Conservation (phyloP, 1,139 yeast species). For the Yamadazyma triangularis region DNA sequence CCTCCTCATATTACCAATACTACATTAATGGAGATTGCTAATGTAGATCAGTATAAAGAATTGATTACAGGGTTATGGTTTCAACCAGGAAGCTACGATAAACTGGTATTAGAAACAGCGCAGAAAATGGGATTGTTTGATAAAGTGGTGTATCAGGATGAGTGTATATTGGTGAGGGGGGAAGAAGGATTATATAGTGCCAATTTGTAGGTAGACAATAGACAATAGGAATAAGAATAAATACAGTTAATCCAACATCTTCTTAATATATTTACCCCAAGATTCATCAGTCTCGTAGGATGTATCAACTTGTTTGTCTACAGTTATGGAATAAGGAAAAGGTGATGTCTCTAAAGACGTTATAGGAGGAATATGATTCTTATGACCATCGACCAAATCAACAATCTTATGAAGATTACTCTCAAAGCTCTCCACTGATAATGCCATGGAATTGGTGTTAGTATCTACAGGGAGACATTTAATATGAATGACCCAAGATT, state of each 20-base stretch:
- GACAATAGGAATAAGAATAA: background rate
- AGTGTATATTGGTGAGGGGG: conserved; percentile 70
- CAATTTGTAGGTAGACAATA: conserved; percentile 13
- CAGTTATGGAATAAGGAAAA: conserved; percentile 51
- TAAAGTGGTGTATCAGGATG: conserved; percentile 51
- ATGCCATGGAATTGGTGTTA: conserved; percentile 11
- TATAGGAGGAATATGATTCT: conserved; percentile 71
- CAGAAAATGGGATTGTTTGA: conserved; percentile 38
- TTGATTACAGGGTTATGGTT: conserved; percentile 66
- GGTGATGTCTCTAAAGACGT: conserved; percentile 64
- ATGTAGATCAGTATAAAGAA: conserved; percentile 23
- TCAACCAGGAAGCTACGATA: conserved; percentile 75
- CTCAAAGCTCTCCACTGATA: conserved; percentile 37
- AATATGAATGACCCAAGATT: conserved; percentile 37
- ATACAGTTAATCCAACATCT: conserved; percentile 30
- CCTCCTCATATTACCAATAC: conserved; percentile 59
- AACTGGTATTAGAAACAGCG: conserved; percentile 43
- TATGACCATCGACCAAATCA: conserved; percentile 49
- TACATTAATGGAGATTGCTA: conserved; percentile 40
- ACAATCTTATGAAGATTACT: conserved; percentile 43
- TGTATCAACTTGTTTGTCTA: conserved; percentile 16
- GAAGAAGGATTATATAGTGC: conserved; percentile 46
- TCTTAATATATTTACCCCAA: conserved; percentile 50
- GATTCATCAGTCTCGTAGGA: conserved; percentile 22
- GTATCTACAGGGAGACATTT: conserved; percentile 26